These are phyloP conservation scores for Acanthamoeba royreba DNA, from an alignment of 208 protist genomes.

Conservation along the genomic window DNA sequence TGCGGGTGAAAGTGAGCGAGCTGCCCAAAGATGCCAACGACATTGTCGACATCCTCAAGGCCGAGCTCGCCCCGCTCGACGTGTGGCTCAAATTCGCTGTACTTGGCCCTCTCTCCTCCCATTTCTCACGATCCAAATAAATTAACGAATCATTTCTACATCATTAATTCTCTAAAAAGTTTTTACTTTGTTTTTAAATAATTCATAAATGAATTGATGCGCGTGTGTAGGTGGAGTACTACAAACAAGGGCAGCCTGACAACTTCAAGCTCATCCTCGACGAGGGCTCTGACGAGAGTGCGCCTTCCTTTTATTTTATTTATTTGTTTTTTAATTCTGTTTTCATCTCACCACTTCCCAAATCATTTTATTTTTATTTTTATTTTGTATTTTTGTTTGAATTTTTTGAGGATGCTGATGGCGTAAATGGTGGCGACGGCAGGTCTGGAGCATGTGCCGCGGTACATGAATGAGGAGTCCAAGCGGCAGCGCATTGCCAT, in stretches of 20 bases:
- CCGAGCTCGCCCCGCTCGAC: conserved; percentile 15
- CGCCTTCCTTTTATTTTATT: neutral
- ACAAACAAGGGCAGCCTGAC: conserved; percentile 49
- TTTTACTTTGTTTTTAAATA: no score
- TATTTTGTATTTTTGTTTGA: neutral
- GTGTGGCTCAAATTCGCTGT: conserved; percentile 9
- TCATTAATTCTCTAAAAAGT: no score
- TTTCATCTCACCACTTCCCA: neutral
- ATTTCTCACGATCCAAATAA: no score
- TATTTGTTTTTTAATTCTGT: neutral
- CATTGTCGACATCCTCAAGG: neutral
- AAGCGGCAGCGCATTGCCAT: conserved; percentile 60
- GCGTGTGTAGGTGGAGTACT: conserved; percentile 56
- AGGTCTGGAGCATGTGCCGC: neutral
- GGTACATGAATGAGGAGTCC: conserved; percentile 34
- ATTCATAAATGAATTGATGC: neutral
- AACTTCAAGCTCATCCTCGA: conserved; percentile 49
- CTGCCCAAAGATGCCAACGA: conserved; percentile 17
- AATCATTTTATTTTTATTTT: neutral
- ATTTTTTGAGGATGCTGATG: neutral
- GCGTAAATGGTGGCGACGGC: neutral
- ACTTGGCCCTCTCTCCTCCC: no score
- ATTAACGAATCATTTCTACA: no score
- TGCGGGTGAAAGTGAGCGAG: neutral
- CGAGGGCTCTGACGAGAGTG: neutral